Evolutionary conservation across 164 flowering plant species (phyloP).

Genomic region (Dillenia turbinata): DNA sequence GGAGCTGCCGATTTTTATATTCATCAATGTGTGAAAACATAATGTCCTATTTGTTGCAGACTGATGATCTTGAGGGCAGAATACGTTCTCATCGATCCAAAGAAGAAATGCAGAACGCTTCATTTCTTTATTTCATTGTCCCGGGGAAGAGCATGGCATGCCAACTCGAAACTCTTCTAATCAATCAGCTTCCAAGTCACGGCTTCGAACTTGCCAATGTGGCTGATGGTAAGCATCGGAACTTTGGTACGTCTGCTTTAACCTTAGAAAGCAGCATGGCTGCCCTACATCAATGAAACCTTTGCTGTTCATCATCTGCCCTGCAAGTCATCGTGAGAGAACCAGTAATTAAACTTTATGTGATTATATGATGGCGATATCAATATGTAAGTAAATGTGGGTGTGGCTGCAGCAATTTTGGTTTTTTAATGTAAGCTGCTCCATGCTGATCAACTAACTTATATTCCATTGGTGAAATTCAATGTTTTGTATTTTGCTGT

Average conservation of each 20-base stretch:
- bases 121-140: slow-evolving; percentile 64
- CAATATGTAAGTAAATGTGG: too few species aligned
- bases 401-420: slow-evolving; percentile 39
- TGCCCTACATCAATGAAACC: slow-evolving; percentile 20
- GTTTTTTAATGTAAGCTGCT: slow-evolving; percentile 23
- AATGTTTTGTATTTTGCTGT: not conserved
- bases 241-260: slow-evolving; percentile 63
- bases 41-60: slow-evolving; percentile 29
- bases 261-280: slow-evolving; percentile 23
- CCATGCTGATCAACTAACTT: slow-evolving; percentile 1
- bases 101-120: slow-evolving; percentile 62
- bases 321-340: too few species aligned
- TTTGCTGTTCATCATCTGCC: too few species aligned
- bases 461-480: too few species aligned
- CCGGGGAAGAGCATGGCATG: slow-evolving; percentile 92
- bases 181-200: slow-evolving; percentile 69
- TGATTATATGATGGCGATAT: too few species aligned
- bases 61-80: slow-evolving; percentile 88
- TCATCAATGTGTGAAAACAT: too few species aligned
- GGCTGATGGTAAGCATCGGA: slow-evolving; percentile 93
- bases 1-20: too few species aligned
- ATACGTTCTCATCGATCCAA: slow-evolving; percentile 71
- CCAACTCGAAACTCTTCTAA: slow-evolving; percentile 83
- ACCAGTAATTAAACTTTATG: too few species aligned
- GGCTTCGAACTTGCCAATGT: slow-evolving; percentile 68